A percentile compares a stretch with the other conserved stretches of the same genome.
Conservation (phyloP, 176 grass and related monocot species). For the Leersia perrieri region DNA sequence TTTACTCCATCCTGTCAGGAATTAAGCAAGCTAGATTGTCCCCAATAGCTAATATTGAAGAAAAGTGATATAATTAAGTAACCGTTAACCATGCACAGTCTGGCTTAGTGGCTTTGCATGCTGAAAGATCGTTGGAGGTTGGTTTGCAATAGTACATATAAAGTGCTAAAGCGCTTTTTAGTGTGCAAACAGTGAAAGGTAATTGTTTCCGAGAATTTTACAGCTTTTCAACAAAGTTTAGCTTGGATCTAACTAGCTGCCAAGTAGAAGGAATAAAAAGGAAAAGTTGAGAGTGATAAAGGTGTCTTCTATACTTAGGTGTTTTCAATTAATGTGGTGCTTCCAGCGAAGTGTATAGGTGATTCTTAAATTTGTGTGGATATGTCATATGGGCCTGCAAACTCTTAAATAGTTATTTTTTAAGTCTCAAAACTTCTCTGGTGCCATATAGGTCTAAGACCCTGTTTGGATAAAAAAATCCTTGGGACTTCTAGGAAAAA, state of each 20-base stretch:
- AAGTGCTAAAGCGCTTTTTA: slow-evolving; percentile 10
- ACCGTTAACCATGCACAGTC: background rate
- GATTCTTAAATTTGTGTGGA: too few relatives aligned
- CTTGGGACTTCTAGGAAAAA: too few relatives aligned
- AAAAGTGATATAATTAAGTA: too few relatives aligned
- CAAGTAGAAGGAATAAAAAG: background rate
- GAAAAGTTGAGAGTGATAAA: background rate
- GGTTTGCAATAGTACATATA: background rate
- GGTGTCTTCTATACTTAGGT: background rate
- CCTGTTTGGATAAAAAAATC: too few relatives aligned
- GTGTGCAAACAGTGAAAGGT: background rate
- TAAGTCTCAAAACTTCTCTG: too few relatives aligned
- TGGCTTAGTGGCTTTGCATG: background rate
- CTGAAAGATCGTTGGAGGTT: background rate
- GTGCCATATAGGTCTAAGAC: too few relatives aligned
- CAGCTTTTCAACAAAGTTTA: background rate
- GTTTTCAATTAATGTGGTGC: too few relatives aligned
- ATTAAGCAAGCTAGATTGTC: too few relatives aligned
- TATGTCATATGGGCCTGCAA: too few relatives aligned
- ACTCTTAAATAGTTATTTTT: too few relatives aligned
- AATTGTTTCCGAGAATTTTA: background rate
- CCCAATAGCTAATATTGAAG: background rate
- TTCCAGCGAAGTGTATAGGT: too few relatives aligned
- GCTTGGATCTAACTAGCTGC: background rate
- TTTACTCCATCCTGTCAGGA: background rate